Conservation (phyloP, 164 flowering plant species). For the Aristolochia contorta region DNA sequence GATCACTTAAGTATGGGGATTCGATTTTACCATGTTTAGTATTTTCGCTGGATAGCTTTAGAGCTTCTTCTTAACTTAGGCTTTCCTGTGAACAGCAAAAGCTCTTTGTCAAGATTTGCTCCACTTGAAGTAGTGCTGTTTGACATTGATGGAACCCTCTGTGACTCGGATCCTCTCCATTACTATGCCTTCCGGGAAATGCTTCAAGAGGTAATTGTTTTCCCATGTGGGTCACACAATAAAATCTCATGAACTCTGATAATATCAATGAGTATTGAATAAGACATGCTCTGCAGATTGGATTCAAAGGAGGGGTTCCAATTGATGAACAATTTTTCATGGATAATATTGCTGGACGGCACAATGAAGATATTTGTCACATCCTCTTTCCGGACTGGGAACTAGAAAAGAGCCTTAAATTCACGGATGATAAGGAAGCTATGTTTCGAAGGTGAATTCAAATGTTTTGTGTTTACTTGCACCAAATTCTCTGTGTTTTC, state of each 20-base stretch:
- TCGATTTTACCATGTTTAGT: too few relatives aligned
- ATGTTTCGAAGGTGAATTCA: slow-evolving; percentile 53
- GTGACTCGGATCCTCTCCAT: slow-evolving; percentile 96
- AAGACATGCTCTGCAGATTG: slow-evolving; percentile 36
- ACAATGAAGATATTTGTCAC: slow-evolving; percentile 47
- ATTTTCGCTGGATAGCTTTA: too few relatives aligned
- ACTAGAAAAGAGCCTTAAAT: slow-evolving; percentile 40
- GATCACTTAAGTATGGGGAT: too few relatives aligned
- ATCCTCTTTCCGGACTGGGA: slow-evolving; percentile 81
- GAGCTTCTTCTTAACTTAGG: too few relatives aligned
- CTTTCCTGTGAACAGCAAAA: slow-evolving; percentile 20
- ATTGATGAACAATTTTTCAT: slow-evolving; percentile 63
- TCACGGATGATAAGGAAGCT: slow-evolving; percentile 78
- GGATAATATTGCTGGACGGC: slow-evolving; percentile 58
- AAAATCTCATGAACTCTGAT: too few relatives aligned
- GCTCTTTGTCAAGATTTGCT: slow-evolving; percentile 45
- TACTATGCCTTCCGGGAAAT: slow-evolving; percentile 52
- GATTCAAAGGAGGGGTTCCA: slow-evolving; percentile 80
- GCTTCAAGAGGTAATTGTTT: slow-evolving; percentile 68
- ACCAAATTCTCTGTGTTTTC: too few relatives aligned
- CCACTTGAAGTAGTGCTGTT: slow-evolving; percentile 82
- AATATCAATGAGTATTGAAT: too few relatives aligned
- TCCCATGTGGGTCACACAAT: not conserved
- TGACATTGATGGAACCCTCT: slow-evolving; percentile 92
- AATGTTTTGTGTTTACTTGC: not conserved